Conservation (phyloP, 2,329 filamentous ascomycete genomes). For the Neoscytalidium dimidiatum region DNA sequence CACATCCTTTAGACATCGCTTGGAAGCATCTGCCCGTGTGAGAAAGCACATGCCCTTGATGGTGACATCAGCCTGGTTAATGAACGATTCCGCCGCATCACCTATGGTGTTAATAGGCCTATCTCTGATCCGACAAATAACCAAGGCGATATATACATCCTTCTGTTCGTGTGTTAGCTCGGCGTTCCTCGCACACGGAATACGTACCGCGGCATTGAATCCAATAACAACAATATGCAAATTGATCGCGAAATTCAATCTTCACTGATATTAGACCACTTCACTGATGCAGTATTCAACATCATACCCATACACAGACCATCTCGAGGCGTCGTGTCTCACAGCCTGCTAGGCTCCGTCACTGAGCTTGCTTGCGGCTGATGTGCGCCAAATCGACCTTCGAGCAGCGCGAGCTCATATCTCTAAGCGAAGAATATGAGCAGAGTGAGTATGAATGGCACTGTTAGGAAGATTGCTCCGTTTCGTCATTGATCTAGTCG, state of each 20-base stretch:
- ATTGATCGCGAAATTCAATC: not conserved
- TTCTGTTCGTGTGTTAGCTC: not conserved
- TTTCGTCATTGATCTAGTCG: not conserved
- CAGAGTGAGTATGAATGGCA: not conserved
- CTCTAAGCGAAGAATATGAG: not conserved
- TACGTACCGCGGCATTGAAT: not conserved
- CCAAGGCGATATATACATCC: not conserved
- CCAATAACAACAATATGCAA: not conserved
- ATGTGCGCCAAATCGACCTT: not conserved
- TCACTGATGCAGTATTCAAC: constrained; percentile 14
- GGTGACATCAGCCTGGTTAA: constrained; percentile 19
- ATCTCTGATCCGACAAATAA: not conserved
- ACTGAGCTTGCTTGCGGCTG: not conserved
- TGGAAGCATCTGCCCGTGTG: not conserved
- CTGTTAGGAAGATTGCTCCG: not conserved
- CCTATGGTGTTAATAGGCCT: constrained; percentile 27
- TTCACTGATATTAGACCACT: not conserved
- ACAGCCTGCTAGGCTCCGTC: constrained; percentile 7
- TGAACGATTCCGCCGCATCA: constrained; percentile 27
- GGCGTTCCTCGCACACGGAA: not conserved
- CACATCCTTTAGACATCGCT: not conserved
- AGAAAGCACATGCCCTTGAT: not conserved
- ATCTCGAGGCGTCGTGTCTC: not conserved
- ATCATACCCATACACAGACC: not conserved
- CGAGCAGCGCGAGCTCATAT: not conserved